A percentile compares a stretch with the other conserved stretches of the same genome.
phyloP scores from a whole-genome alignment of 2,329 filamentous ascomycete genomes.

The Exophiala aquamarina region DNA sequence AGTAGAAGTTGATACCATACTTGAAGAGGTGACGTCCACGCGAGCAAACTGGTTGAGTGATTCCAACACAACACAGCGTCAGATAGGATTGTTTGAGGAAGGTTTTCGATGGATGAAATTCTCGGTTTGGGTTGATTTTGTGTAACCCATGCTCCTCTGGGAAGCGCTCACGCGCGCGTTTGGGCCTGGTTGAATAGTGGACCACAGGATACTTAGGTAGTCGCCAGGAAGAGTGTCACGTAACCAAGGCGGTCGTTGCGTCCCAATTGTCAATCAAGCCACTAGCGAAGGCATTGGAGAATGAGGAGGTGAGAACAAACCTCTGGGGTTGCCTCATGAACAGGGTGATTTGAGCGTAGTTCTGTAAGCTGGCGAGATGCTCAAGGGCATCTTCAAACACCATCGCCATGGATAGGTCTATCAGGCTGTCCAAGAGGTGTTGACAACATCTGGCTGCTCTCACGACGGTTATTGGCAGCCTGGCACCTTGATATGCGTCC shows the following conservation, averaged over 20 bases:
- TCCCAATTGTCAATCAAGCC: conserved; percentile 12
- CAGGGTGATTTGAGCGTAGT: conserved; percentile 8
- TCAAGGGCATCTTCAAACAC: no score
- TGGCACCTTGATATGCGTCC: no score
- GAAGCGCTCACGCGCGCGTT: no score
- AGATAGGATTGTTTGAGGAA: conserved; percentile 10
- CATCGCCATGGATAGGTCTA: no score
- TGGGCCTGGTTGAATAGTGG: conserved; percentile 11
- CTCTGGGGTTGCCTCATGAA: conserved; percentile 9
- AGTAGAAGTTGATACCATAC: conserved; percentile 22
- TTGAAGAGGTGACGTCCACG: conserved; percentile 4
- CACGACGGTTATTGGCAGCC: no score
- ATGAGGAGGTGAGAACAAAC: conserved; percentile 7
- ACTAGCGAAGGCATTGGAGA: no score
- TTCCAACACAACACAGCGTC: conserved; percentile 2
- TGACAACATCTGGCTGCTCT: no score
- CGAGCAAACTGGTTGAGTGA: not conserved
- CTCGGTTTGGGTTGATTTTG: conserved; percentile 27
- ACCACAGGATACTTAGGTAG: no score
- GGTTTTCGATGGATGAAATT: conserved; percentile 27
- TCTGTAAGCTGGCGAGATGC: not conserved
- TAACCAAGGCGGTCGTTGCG: conserved; percentile 8
- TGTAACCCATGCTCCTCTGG: not conserved
- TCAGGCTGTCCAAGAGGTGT: no score
- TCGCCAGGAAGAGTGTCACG: conserved; percentile 7